A percentile compares a stretch with the other conserved stretches of the same genome.
phyloP scores from a whole-genome alignment of 495 filamentous ascomycete species.

The Oidiodendron maius region DNA sequence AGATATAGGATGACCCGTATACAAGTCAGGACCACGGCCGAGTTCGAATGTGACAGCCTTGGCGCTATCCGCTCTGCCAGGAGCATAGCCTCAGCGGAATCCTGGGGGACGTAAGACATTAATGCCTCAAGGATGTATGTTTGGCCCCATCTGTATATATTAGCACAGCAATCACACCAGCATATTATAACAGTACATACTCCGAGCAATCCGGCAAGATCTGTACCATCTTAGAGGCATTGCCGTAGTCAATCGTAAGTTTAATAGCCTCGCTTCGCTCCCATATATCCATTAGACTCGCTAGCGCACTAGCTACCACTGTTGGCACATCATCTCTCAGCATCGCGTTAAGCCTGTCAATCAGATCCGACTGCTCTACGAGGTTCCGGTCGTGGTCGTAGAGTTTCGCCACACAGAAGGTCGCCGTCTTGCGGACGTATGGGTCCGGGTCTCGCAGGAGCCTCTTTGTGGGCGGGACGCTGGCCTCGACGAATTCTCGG shows the following conservation, averaged over 20 bases:
- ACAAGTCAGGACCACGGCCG: slow-evolving; percentile 90
- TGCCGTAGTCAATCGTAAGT: slow-evolving; percentile 93
- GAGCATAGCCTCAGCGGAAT: slow-evolving; percentile 76
- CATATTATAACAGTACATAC: slow-evolving; percentile 52
- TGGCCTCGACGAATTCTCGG: slow-evolving; percentile 89
- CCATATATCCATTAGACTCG: slow-evolving; percentile 96
- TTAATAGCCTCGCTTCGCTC: slow-evolving; percentile 96
- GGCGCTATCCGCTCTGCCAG: slow-evolving; percentile 92
- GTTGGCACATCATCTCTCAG: slow-evolving; percentile 95
- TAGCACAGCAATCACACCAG: slow-evolving; percentile 1
- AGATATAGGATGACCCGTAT: slow-evolving; percentile 95
- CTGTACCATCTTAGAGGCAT: slow-evolving; percentile 95
- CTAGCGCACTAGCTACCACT: slow-evolving; percentile 90
- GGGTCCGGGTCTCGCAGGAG: slow-evolving; percentile 85
- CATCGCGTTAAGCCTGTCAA: slow-evolving; percentile 85
- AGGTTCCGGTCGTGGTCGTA: slow-evolving; percentile 92
- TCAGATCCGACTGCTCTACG: slow-evolving; percentile 86
- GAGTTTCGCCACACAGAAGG: slow-evolving; percentile 93
- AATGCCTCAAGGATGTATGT: slow-evolving; percentile 97
- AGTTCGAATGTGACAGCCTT: slow-evolving; percentile 92
- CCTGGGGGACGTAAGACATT: slow-evolving; percentile 97
- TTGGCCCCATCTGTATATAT: slow-evolving; percentile 81
- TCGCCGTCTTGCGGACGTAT: slow-evolving; percentile 96
- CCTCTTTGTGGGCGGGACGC: slow-evolving; percentile 73
- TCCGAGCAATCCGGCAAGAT: slow-evolving; percentile 96